Evolutionary conservation across 2,329 filamentous ascomycete genomes (phyloP).

Genomic region (Nigrospora osmanthi): DNA sequence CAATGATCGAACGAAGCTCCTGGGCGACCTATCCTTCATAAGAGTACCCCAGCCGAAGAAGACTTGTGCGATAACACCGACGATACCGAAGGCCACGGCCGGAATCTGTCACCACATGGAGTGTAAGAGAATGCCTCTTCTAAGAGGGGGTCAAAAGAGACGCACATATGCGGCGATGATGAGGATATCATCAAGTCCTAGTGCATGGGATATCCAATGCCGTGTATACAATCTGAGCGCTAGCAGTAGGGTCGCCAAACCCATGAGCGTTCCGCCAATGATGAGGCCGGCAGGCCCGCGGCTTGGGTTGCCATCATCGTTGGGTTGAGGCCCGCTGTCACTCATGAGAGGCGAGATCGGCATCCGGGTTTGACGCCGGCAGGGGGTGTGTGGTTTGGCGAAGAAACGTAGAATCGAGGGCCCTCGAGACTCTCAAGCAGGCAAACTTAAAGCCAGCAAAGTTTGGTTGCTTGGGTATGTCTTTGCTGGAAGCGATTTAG

Average conservation of each 20-base stretch:
- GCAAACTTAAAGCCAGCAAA: too few species aligned
- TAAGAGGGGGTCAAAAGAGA: neutral
- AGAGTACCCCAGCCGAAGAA: conserved; percentile 22
- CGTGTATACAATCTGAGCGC: conserved; percentile 21
- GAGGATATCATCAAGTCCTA: conserved; percentile 25
- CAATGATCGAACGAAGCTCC: conserved; percentile 13
- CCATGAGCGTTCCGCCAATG: conserved; percentile 13
- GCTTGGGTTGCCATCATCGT: conserved; percentile 15
- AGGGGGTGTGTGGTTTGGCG: too few species aligned
- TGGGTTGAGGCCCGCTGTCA: conserved; percentile 15
- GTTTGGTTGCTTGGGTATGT: too few species aligned
- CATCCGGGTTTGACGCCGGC: too few species aligned
- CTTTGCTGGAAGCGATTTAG: too few species aligned
- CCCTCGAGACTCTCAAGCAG: too few species aligned
- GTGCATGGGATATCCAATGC: conserved; percentile 16
- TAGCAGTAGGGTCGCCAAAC: conserved; percentile 14
- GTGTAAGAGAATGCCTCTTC: neutral
- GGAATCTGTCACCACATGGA: conserved; percentile 13
- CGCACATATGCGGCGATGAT: conserved; percentile 27
- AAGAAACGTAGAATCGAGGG: too few species aligned
- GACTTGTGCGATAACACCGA: conserved; percentile 17
- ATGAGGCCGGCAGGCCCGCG: conserved; percentile 17
- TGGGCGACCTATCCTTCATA: conserved; percentile 21
- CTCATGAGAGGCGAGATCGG: neutral
- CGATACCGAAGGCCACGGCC: conserved; percentile 20